Evolutionary conservation across 768 basidiomycete genomes (phyloP), one percentile per base, ranked within the genome.

Genomic region (Tulasnella sp.): DNA sequence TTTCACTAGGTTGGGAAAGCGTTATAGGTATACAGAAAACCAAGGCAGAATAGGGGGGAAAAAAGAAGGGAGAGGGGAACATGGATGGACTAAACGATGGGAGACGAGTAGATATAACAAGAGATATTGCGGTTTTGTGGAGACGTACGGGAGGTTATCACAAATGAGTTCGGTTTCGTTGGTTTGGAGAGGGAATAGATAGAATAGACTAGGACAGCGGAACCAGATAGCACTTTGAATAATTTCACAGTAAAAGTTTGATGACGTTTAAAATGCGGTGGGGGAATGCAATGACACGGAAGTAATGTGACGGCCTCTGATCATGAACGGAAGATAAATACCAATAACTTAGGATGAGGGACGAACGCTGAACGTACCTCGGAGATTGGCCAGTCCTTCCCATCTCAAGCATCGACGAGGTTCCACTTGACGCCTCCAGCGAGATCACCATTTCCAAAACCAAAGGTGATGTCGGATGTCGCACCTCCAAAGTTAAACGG

Each of bases 81-180:
- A 71, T 71, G 42, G 42, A 45, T 71, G n/a, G 36, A 71, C 69
- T 45, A 38, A 71, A 71, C 37, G 69, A 36, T n/a, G 25, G 14
- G 25, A 71, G 29, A 36, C 25, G 36, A 25, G 42, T 71, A 71
- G 42, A 71, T 38, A 71, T 45, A 71, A 71, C 42, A 71, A 71
- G 69, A 71, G 69, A 71, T 38, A 71, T 71, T 71, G 69, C 37
- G n/a, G 69, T 71, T 40, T 64, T 34, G 58, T 64, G 69, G 69
- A n/a, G 29, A 71, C 42, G 42, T 39, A 45, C 69, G 37, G 22
- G 69, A 45, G 42, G 69, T 38, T 39, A 39, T 71, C 42, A 71
- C 42, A 71, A 29, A 71, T 38, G 37, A 39, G 29, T 45, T 38
- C 37, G 69, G 17, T 71, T 71, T 71, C 38, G 69, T 45, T 38